Percentiles rank a stretch among this genome's conserved stretches.
phyloP scores from a whole-genome alignment of 2,329 filamentous ascomycete species.

The Colletotrichum endophyticum region DNA sequence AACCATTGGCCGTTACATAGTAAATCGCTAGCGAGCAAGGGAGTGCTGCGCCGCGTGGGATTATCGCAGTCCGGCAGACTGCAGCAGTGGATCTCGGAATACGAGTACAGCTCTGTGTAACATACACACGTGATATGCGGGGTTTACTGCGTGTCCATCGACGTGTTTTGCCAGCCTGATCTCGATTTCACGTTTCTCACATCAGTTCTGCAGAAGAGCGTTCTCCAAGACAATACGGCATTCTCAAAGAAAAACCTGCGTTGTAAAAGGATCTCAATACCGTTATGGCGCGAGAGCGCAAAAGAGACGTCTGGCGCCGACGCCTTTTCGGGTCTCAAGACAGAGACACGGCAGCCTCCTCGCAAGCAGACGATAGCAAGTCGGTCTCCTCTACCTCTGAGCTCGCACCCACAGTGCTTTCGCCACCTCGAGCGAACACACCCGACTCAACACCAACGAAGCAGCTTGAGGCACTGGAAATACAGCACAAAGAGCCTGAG shows the following conservation, averaged over 20 bases:
- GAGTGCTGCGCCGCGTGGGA: neutral
- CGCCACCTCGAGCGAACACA: accelerated
- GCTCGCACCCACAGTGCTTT: accelerated
- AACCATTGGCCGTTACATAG: neutral
- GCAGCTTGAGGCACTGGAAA: accelerated
- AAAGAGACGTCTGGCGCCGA: neutral
- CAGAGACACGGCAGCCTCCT: neutral
- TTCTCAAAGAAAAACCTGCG: no score
- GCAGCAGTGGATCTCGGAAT: neutral
- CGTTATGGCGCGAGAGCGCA: neutral
- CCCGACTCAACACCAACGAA: neutral
- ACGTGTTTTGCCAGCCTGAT: neutral
- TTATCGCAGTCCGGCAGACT: neutral
- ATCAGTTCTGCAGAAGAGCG: no score
- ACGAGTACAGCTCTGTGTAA: neutral
- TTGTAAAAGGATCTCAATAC: accelerated
- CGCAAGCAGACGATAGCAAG: neutral
- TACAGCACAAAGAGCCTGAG: accelerated
- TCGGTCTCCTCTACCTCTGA: neutral
- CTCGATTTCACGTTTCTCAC: no score
- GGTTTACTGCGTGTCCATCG: neutral
- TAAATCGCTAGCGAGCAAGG: neutral
- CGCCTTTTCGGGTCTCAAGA: neutral
- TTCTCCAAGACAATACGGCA: no score
- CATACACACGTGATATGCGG: neutral